phyloP scores from a whole-genome alignment of 2,329 filamentous ascomycete species.

The Fusarium devonianum region DNA sequence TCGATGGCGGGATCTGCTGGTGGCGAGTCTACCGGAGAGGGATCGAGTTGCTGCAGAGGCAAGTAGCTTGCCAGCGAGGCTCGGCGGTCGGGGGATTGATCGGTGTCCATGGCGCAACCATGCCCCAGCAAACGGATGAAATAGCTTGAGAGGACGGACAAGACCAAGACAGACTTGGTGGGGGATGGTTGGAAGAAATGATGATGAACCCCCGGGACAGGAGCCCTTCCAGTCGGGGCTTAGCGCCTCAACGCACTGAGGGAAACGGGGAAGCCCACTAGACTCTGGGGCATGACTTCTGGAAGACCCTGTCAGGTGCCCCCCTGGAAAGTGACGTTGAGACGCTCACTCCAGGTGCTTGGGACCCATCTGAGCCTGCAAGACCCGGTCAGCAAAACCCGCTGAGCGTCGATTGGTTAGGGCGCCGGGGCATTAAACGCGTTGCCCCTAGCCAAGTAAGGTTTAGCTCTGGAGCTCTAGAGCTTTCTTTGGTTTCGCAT shows the following conservation, averaged over 20 bases:
- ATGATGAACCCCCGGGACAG: slow-evolving; percentile 29
- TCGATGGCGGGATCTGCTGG: slow-evolving; percentile 55
- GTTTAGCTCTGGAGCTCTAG: background rate
- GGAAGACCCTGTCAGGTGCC: slow-evolving; percentile 28
- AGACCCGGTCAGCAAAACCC: slow-evolving; percentile 34
- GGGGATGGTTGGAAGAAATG: slow-evolving; percentile 22
- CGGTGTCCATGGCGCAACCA: slow-evolving; percentile 37
- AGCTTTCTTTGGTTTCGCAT: too few relatives aligned
- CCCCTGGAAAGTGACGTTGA: slow-evolving; percentile 41
- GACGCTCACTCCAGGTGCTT: slow-evolving; percentile 3
- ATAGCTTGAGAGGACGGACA: slow-evolving; percentile 5
- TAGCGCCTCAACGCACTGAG: slow-evolving; percentile 39
- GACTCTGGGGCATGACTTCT: slow-evolving; percentile 32
- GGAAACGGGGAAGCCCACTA: slow-evolving; percentile 21
- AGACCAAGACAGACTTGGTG: slow-evolving; percentile 21
- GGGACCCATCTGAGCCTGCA: background rate
- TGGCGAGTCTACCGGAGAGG: slow-evolving; percentile 73
- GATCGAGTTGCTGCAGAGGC: slow-evolving; percentile 80
- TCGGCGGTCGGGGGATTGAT: slow-evolving; percentile 32
- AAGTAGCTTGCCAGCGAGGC: slow-evolving; percentile 51
- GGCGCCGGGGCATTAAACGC: background rate
- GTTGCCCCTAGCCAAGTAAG: background rate
- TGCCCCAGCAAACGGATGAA: slow-evolving; percentile 7
- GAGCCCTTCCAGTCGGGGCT: slow-evolving; percentile 32
- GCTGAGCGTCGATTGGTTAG: slow-evolving; percentile 30